These are phyloP conservation scores for Euphorbia pulcherrima DNA, from an alignment of 345 rosid species.

Conservation along the genomic window DNA sequence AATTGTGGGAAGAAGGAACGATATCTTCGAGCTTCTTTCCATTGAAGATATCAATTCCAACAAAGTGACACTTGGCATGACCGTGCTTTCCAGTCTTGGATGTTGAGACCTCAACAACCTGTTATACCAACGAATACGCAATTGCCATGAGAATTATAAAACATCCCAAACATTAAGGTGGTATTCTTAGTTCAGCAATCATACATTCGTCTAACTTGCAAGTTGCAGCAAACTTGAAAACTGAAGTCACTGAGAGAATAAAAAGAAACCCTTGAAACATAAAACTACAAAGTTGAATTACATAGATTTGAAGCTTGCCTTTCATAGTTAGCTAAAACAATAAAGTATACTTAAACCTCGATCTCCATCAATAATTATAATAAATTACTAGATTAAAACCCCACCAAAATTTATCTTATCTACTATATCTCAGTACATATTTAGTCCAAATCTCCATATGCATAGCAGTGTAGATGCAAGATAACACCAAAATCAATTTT, in stretches of 20 bases:
- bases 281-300: not conserved
- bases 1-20: conserved; percentile 37
- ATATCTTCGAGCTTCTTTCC: conserved; percentile 36
- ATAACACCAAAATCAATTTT: not conserved
- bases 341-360: not conserved
- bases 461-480: not conserved
- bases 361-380: not conserved
- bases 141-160: not conserved
- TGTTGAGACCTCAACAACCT: conserved; percentile 36
- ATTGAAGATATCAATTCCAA: conserved; percentile 33
- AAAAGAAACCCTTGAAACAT: not conserved
- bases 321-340: not conserved
- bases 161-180: not conserved
- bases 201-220: not conserved
- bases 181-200: not conserved
- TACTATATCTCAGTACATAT: not conserved
- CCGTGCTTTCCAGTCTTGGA: conserved; percentile 39
- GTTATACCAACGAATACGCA: not conserved
- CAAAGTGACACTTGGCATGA: conserved; percentile 36
- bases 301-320: not conserved
- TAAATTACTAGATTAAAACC: too few species aligned
- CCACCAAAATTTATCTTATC: not conserved
- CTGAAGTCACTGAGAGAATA: not conserved
- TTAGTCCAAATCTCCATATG: not conserved
- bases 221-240: not conserved